Evolutionary conservation across 2,329 filamentous ascomycete species (phyloP).

Genomic region (Sordariomycetes sp.): DNA sequence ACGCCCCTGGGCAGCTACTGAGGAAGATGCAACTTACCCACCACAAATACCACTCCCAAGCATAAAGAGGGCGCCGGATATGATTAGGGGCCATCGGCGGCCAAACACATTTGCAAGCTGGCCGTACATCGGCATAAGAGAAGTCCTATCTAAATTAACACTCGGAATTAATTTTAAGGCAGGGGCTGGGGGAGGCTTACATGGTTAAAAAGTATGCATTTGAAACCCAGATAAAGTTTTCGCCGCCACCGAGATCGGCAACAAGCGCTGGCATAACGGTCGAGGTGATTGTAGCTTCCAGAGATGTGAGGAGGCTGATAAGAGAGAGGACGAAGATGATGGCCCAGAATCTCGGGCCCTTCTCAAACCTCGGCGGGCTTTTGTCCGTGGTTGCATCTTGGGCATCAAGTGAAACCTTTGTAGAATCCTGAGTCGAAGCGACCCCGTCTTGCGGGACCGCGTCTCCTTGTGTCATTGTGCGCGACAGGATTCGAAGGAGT

Average conservation of each 20-base stretch:
- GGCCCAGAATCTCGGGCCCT: constrained; percentile 15
- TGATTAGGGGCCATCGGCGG: constrained; percentile 11
- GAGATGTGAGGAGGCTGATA: constrained; percentile 10
- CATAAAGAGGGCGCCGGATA: constrained; percentile 10
- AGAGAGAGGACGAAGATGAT: constrained; percentile 13
- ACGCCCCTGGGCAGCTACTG: too few relatives aligned
- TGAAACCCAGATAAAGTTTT: constrained; percentile 15
- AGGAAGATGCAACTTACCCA: constrained; percentile 1
- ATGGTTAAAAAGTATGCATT: constrained; percentile 13
- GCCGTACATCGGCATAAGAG: constrained; percentile 12
- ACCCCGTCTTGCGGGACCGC: too few relatives aligned
- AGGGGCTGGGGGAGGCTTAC: constrained; percentile 6
- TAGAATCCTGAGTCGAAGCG: too few relatives aligned
- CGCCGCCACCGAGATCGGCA: constrained; percentile 9
- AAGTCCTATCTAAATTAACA: constrained; percentile 7
- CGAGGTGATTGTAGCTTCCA: constrained; percentile 13
- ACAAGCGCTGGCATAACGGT: constrained; percentile 16
- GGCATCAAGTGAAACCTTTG: too few relatives aligned
- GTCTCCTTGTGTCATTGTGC: too few relatives aligned
- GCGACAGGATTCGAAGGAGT: too few relatives aligned
- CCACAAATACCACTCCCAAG: constrained; percentile 13
- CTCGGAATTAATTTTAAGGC: neutral
- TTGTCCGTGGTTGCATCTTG: too few relatives aligned
- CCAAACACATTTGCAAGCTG: constrained; percentile 15
- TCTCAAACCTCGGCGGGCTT: constrained; percentile 1